Percentiles rank a stretch among this genome's conserved stretches.
phyloP scores from a whole-genome alignment of 225 moss, liverwort and hornwort species.

The Sphagnum contortum region DNA sequence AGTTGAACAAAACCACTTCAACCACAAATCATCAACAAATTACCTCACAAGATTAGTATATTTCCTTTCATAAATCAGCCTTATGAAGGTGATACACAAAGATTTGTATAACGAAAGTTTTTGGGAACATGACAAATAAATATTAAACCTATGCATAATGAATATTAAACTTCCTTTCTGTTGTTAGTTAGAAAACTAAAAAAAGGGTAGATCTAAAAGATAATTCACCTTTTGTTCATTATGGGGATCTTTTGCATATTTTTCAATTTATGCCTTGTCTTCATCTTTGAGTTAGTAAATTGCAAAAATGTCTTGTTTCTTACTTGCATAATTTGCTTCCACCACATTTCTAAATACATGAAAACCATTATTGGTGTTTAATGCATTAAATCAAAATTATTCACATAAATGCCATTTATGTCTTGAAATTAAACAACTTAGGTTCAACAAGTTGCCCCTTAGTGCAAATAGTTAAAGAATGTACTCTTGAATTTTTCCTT shows the following conservation, averaged over 20 bases:
- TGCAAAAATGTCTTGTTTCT: conserved; percentile 90
- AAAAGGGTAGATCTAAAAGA: not conserved
- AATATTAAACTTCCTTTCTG: not conserved
- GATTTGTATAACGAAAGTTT: too few relatives aligned
- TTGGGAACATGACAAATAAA: too few relatives aligned
- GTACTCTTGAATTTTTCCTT: too few relatives aligned
- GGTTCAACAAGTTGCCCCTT: too few relatives aligned
- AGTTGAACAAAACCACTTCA: not conserved
- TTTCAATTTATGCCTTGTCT: conserved; percentile 83
- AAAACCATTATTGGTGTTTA: conserved; percentile 84
- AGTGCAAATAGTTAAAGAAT: too few relatives aligned
- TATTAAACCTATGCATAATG: too few relatives aligned
- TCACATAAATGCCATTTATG: conserved; percentile 70
- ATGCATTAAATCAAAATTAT: conserved; percentile 67
- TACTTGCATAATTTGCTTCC: conserved; percentile 72
- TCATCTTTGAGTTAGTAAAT: conserved; percentile 89
- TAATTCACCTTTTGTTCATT: conserved; percentile 74
- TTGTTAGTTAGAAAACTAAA: not conserved
- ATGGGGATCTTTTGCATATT: conserved; percentile 83
- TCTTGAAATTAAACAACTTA: conserved; percentile 23
- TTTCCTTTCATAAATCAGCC: too few relatives aligned
- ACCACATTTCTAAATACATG: conserved; percentile 87
- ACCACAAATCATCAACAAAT: too few relatives aligned
- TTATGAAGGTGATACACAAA: too few relatives aligned
- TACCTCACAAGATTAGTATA: too few relatives aligned